Conservation (phyloP, 1,284 basidiomycete species). For the Austroboletus novae-zelandiae region DNA sequence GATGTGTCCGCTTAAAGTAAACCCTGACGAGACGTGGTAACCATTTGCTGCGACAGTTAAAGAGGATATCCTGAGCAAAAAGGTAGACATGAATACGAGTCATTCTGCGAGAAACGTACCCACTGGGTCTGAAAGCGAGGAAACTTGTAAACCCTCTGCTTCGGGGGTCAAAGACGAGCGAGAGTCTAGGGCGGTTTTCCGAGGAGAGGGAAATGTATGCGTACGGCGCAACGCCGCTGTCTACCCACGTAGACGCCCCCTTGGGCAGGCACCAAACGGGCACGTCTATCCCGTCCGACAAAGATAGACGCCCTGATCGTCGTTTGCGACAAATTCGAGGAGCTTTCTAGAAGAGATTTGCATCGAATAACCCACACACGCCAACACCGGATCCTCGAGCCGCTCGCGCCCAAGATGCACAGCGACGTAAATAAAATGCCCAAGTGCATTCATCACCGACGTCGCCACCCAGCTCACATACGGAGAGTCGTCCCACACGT, state of each 20-base stretch:
- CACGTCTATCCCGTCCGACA: conserved; percentile 12
- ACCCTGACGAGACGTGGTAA: conserved; percentile 18
- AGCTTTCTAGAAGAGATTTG: conserved; percentile 9
- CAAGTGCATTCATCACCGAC: conserved; percentile 11
- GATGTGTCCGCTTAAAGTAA: conserved; percentile 12
- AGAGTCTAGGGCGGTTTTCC: conserved; percentile 7
- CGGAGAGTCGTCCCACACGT: conserved; percentile 15
- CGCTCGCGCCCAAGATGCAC: conserved; percentile 12
- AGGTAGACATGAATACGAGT: too few species aligned
- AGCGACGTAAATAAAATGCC: conserved; percentile 16
- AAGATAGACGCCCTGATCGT: conserved; percentile 16
- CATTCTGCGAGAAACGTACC: conserved; percentile 1
- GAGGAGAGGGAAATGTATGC: conserved; percentile 12
- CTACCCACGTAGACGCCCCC: conserved; percentile 10
- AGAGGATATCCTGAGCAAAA: conserved; percentile 11
- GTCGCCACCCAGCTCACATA: conserved; percentile 11
- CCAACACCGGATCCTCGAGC: conserved; percentile 18
- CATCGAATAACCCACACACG: background rate
- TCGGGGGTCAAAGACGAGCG: conserved; percentile 15
- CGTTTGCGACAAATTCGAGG: conserved; percentile 16
- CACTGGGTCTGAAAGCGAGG: conserved; percentile 14
- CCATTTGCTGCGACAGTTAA: conserved; percentile 19
- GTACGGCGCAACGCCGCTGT: conserved; percentile 11
- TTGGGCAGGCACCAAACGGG: conserved; percentile 10
- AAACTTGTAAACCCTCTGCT: conserved; percentile 18